phyloP scores from a whole-genome alignment of 129 eudicot species.

The Calendula officinalis region DNA sequence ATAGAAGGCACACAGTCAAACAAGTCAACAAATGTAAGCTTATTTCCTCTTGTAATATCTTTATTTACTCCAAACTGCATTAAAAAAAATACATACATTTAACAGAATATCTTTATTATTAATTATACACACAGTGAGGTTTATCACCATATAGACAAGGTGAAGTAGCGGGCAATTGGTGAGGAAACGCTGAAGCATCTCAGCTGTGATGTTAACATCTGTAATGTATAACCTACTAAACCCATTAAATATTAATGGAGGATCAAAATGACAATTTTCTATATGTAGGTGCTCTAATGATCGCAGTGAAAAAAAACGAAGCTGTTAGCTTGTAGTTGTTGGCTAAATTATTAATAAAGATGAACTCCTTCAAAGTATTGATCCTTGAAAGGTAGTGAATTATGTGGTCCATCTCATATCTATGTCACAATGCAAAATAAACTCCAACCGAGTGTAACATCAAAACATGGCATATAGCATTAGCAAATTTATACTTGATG shows the following conservation, averaged over 20 bases:
- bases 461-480: background rate
- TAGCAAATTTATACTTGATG: background rate
- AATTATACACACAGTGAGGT: background rate
- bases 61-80: background rate
- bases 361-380: background rate
- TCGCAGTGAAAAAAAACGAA: background rate
- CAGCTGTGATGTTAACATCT: background rate
- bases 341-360: background rate
- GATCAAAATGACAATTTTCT: background rate
- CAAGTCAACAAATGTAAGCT: background rate
- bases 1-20: background rate
- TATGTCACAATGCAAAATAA: background rate
- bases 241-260: background rate
- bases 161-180: background rate
- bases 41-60: background rate
- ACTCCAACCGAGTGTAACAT: background rate
- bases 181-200: background rate
- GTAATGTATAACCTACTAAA: background rate
- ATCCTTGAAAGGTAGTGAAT: background rate
- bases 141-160: background rate
- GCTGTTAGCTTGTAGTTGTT: background rate
- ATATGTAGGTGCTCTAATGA: background rate
- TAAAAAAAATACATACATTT: background rate
- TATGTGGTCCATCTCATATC: conserved; percentile 1
- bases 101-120: background rate